Base-by-base conservation (phyloP, 2,329 filamentous ascomycete genomes). In the Lachnellula arida region DNA sequence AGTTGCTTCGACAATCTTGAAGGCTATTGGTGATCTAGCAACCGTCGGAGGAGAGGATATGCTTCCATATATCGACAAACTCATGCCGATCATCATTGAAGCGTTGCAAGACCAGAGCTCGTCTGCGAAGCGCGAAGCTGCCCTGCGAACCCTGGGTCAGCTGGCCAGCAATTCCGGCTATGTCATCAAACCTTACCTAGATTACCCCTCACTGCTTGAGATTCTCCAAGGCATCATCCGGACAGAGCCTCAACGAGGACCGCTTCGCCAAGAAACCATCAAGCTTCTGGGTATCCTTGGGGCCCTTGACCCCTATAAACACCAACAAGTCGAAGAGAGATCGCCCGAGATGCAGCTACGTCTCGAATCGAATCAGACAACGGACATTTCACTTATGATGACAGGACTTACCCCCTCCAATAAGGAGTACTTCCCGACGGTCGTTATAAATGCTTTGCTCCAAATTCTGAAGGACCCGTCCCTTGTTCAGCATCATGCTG, bases 341-440 rank as follows among this genome's bases (percentile, higher is more conserved):
- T 88, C 86, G 2, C 91, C 91, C 0, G 93, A 97, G 68, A 82
- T 87, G 61, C 89, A 94, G 67, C 81, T 80, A 28, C 81, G 79
- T 19, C 77, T 78, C 40, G 84, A 87, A 63, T 78, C 79, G 1
- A 82, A 81, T 42, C 82, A 85, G 55, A 76, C 96, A 65, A 96
- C 93, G 0, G 94, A 99, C 72, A 95, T 99, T 46, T 94, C 92
- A 3, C 80, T 99, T 32, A 97, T 99, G 79, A 99, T 99, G 93
- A 91, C 90, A 43, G 94, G 95, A 14, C 79, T 97, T 42, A 97
- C 92, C 0, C 95, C 94, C 0, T 97, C 93, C 0, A 96, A 90
- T 68, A 96, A 99, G 68, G 94, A 99, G 67, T 99, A 99, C 72
- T 99, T 96, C 68, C 94, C 94, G 0, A 99, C 94, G 0, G 91